Percentiles rank a stretch among this genome's conserved stretches.
phyloP scores from a whole-genome alignment of 306 rosid genomes.

The Vigna reflexopilosa region DNA sequence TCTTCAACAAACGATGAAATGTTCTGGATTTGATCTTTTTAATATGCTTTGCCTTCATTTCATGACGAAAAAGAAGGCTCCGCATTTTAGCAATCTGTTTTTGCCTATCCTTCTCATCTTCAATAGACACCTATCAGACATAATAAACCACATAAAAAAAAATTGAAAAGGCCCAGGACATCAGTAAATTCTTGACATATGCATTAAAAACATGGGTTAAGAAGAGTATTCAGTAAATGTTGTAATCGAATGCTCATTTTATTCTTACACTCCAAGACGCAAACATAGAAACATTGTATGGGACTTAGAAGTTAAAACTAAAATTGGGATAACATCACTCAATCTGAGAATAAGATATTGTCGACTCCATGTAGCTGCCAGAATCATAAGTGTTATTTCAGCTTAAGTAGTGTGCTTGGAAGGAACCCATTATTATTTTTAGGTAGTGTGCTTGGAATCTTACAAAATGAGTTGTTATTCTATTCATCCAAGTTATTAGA shows the following conservation, averaged over 20 bases:
- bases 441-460: neutral
- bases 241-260: neutral
- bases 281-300: neutral
- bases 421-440: neutral
- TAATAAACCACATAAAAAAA: slow-evolving; percentile 22
- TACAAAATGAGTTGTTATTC: slow-evolving; percentile 24
- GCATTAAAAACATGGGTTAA: slow-evolving; percentile 21
- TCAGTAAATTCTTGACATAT: neutral
- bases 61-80: slow-evolving; percentile 84
- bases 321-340: neutral
- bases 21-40: slow-evolving; percentile 92
- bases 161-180: slow-evolving; percentile 21
- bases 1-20: slow-evolving; percentile 80
- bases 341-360: neutral
- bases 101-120: slow-evolving; percentile 83
- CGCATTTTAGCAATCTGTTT: slow-evolving; percentile 92
- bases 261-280: slow-evolving; percentile 24
- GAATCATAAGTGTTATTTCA: neutral
- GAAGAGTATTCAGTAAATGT: neutral
- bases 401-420: neutral
- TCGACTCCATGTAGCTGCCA: neutral
- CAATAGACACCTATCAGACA: slow-evolving; percentile 69
- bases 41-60: slow-evolving; percentile 74
- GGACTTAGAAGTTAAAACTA: neutral
- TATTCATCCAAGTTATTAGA: neutral